Evolutionary conservation across 78 protist species (phyloP).

Genomic region (Ministeria vibrans): DNA sequence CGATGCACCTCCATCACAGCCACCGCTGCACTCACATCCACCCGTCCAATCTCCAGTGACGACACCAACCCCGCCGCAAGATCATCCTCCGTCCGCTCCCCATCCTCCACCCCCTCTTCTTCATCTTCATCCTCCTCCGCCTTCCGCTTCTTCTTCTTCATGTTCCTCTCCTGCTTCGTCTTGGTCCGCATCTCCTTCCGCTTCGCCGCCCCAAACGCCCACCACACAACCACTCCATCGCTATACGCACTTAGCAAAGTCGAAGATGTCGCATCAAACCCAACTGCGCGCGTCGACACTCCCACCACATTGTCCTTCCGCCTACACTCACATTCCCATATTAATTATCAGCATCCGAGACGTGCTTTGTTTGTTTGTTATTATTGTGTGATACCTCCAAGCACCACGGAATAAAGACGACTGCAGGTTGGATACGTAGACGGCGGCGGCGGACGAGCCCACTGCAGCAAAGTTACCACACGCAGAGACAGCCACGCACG

Average conservation of each 20-base stretch:
- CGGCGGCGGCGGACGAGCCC: neutral
- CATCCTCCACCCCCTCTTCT: neutral
- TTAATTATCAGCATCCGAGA: no score
- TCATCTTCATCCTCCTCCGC: neutral
- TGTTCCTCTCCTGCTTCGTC: neutral
- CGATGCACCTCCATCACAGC: neutral
- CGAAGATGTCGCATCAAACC: no score
- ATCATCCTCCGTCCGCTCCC: neutral
- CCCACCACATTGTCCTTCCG: no score
- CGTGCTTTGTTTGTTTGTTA: no score
- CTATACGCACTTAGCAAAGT: no score
- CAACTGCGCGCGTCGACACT: no score
- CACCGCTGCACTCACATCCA: neutral
- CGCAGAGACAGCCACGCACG: neutral
- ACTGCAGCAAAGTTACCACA: neutral
- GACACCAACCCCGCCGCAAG: neutral
- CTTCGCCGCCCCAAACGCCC: no score
- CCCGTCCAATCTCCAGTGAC: neutral
- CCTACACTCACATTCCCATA: no score
- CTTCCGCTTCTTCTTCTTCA: neutral
- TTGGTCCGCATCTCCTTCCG: no score
- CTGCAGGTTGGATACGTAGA: neutral
- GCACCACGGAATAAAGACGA: neutral
- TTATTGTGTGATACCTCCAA: no score
- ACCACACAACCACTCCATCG: no score